A percentile compares a stretch with the other conserved stretches of the same genome.
Conservation (phyloP, 495 filamentous ascomycete species). For the Aspergillus carlsbadensis region DNA sequence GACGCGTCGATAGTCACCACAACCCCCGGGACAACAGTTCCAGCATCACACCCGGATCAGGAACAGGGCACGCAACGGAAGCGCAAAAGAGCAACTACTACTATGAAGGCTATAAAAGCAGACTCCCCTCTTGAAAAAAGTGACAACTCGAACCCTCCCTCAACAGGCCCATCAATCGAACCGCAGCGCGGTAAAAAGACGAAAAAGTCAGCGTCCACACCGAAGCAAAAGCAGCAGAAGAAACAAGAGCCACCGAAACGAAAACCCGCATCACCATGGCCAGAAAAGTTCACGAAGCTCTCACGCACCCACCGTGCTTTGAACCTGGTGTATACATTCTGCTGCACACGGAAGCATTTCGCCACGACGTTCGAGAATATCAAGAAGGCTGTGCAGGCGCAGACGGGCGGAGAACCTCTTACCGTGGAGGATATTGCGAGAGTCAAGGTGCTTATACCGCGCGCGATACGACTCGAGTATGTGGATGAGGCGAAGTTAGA, state of each 20-base stretch:
- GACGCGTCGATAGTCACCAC: slow-evolving; percentile 18
- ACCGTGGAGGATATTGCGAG: slow-evolving; percentile 75
- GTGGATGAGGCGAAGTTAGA: slow-evolving; percentile 80
- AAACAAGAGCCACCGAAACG: slow-evolving; percentile 32
- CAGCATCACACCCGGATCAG: not conserved
- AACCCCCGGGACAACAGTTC: not conserved
- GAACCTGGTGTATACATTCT: slow-evolving; percentile 93
- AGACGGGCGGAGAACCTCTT: slow-evolving; percentile 63
- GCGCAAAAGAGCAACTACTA: not conserved
- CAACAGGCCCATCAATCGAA: not conserved
- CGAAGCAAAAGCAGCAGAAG: not conserved
- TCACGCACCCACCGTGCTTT: slow-evolving; percentile 78
- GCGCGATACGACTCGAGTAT: slow-evolving; percentile 78
- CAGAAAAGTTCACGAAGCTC: slow-evolving; percentile 67
- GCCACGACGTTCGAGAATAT: slow-evolving; percentile 90
- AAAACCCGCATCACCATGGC: slow-evolving; percentile 61
- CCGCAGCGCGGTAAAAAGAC: not conserved
- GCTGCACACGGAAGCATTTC: slow-evolving; percentile 86
- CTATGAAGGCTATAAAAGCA: too few species aligned
- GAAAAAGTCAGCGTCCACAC: not conserved
- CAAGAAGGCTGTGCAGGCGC: slow-evolving; percentile 77
- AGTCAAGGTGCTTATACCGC: slow-evolving; percentile 74
- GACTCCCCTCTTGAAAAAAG: too few species aligned
- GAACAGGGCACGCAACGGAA: not conserved
- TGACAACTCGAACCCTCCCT: too few species aligned